Evolutionary conservation across 192 early-diverging fungal genomes (phyloP).

Genomic region (Coemansia sp.): DNA sequence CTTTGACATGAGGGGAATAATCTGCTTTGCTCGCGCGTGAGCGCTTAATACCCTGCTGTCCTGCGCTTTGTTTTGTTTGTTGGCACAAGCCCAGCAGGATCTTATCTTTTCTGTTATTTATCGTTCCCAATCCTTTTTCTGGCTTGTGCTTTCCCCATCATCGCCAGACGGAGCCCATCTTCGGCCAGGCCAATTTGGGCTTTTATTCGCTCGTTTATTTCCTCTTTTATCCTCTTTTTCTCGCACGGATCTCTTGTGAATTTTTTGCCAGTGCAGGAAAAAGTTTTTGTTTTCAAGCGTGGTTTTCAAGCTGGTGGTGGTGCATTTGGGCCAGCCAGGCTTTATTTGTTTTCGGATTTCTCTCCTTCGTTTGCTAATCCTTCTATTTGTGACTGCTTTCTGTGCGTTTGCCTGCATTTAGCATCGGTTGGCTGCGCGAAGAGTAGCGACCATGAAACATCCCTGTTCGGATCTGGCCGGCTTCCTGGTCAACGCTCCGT

Average conservation of each 20-base stretch:
- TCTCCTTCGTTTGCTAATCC: not conserved
- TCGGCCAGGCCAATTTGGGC: not conserved
- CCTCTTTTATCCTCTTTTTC: constrained; percentile 9
- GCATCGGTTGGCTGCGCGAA: constrained; percentile 36
- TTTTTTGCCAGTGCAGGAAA: not conserved
- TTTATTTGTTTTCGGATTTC: constrained; percentile 1
- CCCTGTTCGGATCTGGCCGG: constrained; percentile 33
- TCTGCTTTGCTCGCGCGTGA: not conserved
- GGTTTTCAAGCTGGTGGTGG: not conserved
- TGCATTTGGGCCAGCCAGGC: not conserved
- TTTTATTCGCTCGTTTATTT: constrained; percentile 1
- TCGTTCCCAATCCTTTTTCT: not conserved
- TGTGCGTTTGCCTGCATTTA: constrained; percentile 9
- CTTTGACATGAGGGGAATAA: not conserved
- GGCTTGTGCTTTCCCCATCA: no score
- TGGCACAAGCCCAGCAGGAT: not conserved
- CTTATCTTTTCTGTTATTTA: not conserved
- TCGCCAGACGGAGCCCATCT: not conserved
- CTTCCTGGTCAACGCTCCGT: constrained; percentile 53
- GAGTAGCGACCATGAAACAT: constrained; percentile 33
- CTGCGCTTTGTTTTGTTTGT: not conserved
- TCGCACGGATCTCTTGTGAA: constrained; percentile 1
- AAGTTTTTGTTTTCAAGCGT: not conserved
- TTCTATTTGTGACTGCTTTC: constrained; percentile 1
- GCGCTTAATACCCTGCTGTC: not conserved